Base-by-base conservation (phyloP, 768 basidiomycete species). In the Pisolithus marmoratus region DNA sequence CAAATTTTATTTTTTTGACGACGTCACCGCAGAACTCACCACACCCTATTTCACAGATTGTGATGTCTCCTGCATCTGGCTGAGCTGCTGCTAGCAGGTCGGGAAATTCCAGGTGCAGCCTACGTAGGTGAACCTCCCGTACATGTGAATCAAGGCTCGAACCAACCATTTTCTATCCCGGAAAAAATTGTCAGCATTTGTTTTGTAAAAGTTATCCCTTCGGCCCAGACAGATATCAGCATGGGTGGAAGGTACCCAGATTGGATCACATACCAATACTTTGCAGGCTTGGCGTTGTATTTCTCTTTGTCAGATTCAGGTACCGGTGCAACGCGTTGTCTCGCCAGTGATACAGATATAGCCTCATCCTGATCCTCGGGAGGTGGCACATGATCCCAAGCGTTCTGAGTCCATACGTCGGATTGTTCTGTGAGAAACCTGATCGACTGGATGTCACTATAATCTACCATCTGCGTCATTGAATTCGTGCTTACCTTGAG, bases 181-280 rank as follows among this genome's bases (percentile, higher is more conserved):
- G 74, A 98, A 99, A 71, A 99, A 98, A 58, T 94, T 94, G 62
- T 72, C 79, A 20, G 81, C 75, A 55, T 95, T 94, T 49, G 76
- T 77, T 60, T 87, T 85, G 75, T 99, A 98, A 61, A 98, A 97
- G 50, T 84, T 83, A 63, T 98, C 90, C 94, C 94, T 96, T 61
- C 57, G 5, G 55, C 52, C 6, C 61, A 60, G 7, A 68, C 61
- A 60, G 7, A 68, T 56, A 22, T 65, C 26, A 60, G 34, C 11
- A 46, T 64, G 43, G 56, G 54, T 4, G 57, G 55, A 51, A 70
- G 60, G 59, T 70, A 68, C 19, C 63, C 54, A n/a, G 58, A 66
- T 62, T 40, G 24, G 14, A 7, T 29, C 12, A 37, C 72, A 48
- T 55, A 88, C 89, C 89, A 91, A 58, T 85, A 77, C 52, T 74